These are phyloP conservation scores for Nothophytophthora sp. DNA, from an alignment of 352 stramenopile species.

Conservation along the genomic window DNA sequence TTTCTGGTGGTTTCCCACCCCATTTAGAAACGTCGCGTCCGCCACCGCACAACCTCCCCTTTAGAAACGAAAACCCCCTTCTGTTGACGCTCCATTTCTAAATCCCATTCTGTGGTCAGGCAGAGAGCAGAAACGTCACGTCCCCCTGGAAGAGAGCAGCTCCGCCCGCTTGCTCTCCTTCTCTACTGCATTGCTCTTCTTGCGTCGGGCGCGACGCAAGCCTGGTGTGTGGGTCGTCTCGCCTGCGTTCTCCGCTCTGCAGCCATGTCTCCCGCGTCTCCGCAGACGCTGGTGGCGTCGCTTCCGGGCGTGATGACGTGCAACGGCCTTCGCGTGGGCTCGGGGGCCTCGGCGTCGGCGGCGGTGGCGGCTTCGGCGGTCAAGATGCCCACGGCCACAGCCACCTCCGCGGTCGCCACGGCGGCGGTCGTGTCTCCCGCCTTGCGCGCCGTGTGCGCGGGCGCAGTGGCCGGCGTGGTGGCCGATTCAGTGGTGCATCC, in stretches of 20 bases:
- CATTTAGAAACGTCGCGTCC: too few relatives aligned
- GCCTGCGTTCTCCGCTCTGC: too few relatives aligned
- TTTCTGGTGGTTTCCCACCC: too few relatives aligned
- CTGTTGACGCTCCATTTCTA: too few relatives aligned
- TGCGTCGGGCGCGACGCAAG: conserved; percentile 5
- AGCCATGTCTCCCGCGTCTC: conserved; percentile 5
- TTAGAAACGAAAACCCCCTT: too few relatives aligned
- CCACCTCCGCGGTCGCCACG: conserved; percentile 28
- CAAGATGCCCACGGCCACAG: conserved; percentile 21
- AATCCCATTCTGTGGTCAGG: too few relatives aligned
- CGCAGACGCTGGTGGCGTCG: not conserved
- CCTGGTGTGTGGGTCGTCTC: too few relatives aligned
- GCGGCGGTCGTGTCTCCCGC: conserved; percentile 37
- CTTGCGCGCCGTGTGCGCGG: conserved; percentile 64
- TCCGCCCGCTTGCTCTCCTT: too few relatives aligned
- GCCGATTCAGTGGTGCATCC: conserved; percentile 79
- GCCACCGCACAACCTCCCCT: too few relatives aligned
- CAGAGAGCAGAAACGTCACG: too few relatives aligned
- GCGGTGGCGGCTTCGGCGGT: conserved; percentile 10
- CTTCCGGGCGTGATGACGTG: conserved; percentile 31
- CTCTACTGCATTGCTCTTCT: not conserved
- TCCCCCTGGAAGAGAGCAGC: too few relatives aligned
- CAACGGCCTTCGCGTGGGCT: conserved; percentile 20
- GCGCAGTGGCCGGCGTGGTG: conserved; percentile 69
- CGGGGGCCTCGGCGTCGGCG: not conserved